A percentile compares a stretch with the other conserved stretches of the same genome.
Conservation (phyloP, 257 asterid species). For the Linderniella brevidens region DNA sequence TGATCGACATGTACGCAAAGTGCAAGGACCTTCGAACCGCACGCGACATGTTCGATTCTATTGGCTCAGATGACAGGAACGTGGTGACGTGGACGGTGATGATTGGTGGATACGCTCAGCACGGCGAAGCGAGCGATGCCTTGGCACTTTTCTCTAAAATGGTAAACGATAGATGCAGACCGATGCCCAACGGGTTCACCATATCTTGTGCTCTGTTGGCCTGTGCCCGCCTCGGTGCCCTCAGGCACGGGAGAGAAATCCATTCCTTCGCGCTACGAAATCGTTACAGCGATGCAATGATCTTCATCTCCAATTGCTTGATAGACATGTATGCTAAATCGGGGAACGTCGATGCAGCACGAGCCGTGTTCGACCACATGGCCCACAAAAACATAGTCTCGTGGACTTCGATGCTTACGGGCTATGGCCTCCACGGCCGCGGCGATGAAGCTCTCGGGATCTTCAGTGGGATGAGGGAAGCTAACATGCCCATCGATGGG, state of each 20-base stretch:
- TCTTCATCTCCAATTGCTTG: conserved; percentile 70
- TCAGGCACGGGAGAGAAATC: conserved; percentile 50
- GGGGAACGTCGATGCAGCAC: conserved; percentile 67
- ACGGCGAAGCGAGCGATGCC: conserved; percentile 70
- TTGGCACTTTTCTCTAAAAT: conserved; percentile 41
- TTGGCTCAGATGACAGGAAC: conserved; percentile 28
- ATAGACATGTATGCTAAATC: conserved; percentile 89
- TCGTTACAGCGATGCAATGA: conserved; percentile 35
- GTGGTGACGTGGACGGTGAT: conserved; percentile 91
- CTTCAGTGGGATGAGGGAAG: conserved; percentile 35
- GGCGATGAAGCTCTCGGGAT: conserved; percentile 62
- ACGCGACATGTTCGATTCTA: conserved; percentile 36
- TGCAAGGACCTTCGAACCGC: conserved; percentile 40
- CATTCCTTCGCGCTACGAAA: conserved; percentile 58
- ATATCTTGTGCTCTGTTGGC: conserved; percentile 69
- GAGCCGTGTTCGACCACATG: conserved; percentile 54
- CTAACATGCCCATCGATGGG: conserved; percentile 45
- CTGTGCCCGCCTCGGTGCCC: conserved; percentile 65
- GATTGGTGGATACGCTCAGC: conserved; percentile 86
- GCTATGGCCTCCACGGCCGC: conserved; percentile 80
- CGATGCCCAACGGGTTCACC: conserved; percentile 66
- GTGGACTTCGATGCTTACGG: conserved; percentile 84
- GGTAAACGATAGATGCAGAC: conserved; percentile 25
- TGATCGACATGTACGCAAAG: conserved; percentile 78
- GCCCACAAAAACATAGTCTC: conserved; percentile 41